Evolutionary conservation across 2,329 filamentous ascomycete species (phyloP), one percentile per base, ranked within the genome.

Genomic region (Aspergillus fijiensis): DNA sequence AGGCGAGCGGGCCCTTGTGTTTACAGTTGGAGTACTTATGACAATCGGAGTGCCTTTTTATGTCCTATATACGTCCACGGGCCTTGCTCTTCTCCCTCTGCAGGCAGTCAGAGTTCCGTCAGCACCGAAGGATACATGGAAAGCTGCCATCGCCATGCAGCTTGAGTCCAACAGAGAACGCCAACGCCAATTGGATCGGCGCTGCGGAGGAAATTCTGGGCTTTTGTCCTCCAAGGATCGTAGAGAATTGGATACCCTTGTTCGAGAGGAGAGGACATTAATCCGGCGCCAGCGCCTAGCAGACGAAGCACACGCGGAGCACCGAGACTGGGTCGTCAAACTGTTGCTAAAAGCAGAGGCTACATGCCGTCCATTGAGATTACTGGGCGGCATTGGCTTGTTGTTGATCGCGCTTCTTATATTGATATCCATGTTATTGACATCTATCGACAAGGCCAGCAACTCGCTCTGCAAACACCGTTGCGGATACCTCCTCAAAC

Each of bases 381-480:
- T 98, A 48, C 76, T 98, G 14, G 89, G 91, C 1, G 95, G 95
- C 14, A 81, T 97, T 52, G 67, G 96, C 0, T 79, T 98, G 2
- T 82, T 97, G 33, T 66, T 92, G 1, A 74, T 96, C 23, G 84
- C 91, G 0, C 76, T 96, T 14, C 67, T 96, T 48, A 84, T 96
- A 66, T 96, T 92, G 84, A 84, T 89, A 9, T 96, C 91, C 12
- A 98, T 99, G 92, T 84, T 98, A 67, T 90, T 98, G 72, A 98
- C 94, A 0, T 90, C 88, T 66, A 92, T 98, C 70, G 95, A 99
- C 84, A 98, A 98, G 80, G 91, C 92, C 39, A 93, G 90, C 76
- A 97, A 98, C 80, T 97, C 93, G 3, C 81, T 96, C 63, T 99
- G 95, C 84, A 94, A 95, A 75, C 82, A 87, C 60, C 88, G 87